These are phyloP conservation scores for Colletotrichum falcatum DNA, from an alignment of 2,329 filamentous ascomycete genomes.

Conservation along the genomic window DNA sequence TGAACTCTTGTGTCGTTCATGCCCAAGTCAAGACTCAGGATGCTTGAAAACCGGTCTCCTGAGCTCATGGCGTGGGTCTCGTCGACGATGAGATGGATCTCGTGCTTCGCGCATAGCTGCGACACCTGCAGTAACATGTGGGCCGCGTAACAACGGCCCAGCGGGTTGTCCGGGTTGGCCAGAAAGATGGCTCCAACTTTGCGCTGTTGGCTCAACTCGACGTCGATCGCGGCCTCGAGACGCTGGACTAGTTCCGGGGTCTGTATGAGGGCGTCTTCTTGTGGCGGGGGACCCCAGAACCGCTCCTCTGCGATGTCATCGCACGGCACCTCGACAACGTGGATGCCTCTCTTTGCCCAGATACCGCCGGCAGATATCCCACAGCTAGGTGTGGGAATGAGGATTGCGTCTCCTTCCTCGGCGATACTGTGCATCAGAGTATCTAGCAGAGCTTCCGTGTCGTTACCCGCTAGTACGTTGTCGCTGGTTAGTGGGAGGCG, in stretches of 20 bases:
- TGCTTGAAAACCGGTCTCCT: conserved; percentile 8
- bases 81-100: conserved; percentile 25
- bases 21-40: conserved; percentile 26
- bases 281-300: neutral
- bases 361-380: conserved; percentile 8
- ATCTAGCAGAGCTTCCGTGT: neutral
- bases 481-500: conserved; percentile 8
- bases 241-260: neutral
- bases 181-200: conserved; percentile 11
- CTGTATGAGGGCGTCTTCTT: neutral
- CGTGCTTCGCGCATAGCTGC: conserved; percentile 16
- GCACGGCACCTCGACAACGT: conserved; percentile 23
- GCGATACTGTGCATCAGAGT: conserved; percentile 10
- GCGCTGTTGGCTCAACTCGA: neutral
- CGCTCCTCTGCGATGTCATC: conserved; percentile 34
- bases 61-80: conserved; percentile 26
- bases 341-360: conserved; percentile 16
- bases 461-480: conserved; percentile 25
- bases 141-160: conserved; percentile 24
- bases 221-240: conserved; percentile 5
- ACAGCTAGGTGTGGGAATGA: conserved; percentile 17
- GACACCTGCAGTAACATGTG: conserved; percentile 22
- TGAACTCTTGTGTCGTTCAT: conserved; percentile 21
- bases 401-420: conserved; percentile 15
- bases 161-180: conserved; percentile 21